phyloP scores from a whole-genome alignment of 176 grass and related monocot genomes.

The Oryza coarctata region DNA sequence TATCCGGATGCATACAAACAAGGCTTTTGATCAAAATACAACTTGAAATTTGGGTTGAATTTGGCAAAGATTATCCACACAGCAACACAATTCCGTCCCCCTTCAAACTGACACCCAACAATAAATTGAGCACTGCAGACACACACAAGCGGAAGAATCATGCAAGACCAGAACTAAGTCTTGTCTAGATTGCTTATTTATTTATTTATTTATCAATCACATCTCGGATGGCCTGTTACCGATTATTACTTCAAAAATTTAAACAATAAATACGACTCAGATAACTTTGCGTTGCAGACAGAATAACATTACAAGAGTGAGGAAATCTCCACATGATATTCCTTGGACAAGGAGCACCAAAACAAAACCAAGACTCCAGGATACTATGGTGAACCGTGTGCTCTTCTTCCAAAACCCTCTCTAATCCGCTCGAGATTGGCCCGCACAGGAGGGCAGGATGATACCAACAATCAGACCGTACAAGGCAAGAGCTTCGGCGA shows the following conservation, averaged over 20 bases:
- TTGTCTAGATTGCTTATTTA: conserved; percentile 14
- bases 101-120: background rate
- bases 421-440: background rate
- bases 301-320: background rate
- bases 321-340: background rate
- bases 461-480: background rate
- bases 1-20: too few species aligned
- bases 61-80: too few species aligned
- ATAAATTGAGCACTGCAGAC: background rate
- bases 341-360: background rate
- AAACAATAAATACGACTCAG: conserved; percentile 44
- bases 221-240: background rate
- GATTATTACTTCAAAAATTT: conserved; percentile 40
- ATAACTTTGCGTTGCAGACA: conserved; percentile 8
- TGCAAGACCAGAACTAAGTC: background rate
- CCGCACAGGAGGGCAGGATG: background rate
- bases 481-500: background rate
- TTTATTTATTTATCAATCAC: conserved; percentile 1
- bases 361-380: background rate
- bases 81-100: background rate
- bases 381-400: background rate
- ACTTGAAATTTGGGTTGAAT: too few species aligned
- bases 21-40: too few species aligned
- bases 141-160: background rate
- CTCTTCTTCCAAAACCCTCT: background rate